Percentiles rank a stretch among this genome's conserved stretches.
Conservation (phyloP, 2,329 filamentous ascomycete species). For the Monosporascus cannonballus region DNA sequence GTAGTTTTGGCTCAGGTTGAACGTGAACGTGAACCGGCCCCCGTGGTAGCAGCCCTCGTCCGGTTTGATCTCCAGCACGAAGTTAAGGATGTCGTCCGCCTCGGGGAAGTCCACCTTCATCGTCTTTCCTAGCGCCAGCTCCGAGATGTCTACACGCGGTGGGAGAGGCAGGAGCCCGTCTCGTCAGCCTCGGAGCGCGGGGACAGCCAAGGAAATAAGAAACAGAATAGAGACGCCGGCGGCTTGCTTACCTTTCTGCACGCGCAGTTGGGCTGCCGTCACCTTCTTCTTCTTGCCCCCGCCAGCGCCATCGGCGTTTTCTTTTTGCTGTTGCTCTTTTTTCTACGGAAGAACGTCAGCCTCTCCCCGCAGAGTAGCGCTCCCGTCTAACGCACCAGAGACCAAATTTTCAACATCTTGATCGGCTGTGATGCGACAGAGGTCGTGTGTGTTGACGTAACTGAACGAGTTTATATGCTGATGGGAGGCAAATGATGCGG, state of each 20-base stretch:
- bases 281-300: conserved; percentile 97
- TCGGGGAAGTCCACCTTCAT: conserved; percentile 80
- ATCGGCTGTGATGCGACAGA: conserved; percentile 9
- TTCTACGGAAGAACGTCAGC: conserved; percentile 52
- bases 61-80: conserved; percentile 73
- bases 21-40: conserved; percentile 82
- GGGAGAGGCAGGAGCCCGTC: neutral
- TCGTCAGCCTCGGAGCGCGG: neutral
- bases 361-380: neutral
- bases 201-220: neutral
- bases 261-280: conserved; percentile 87
- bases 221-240: neutral
- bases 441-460: neutral
- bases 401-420: conserved; percentile 99
- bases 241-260: conserved; percentile 74
- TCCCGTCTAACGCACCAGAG: conserved; percentile 62
- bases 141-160: conserved; percentile 60
- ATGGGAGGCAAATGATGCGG: neutral
- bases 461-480: neutral
- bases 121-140: conserved; percentile 70
- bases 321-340: conserved; percentile 94
- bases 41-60: conserved; percentile 86
- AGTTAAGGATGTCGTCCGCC: conserved; percentile 81
- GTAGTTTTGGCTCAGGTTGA: conserved; percentile 90
- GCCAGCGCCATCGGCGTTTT: conserved; percentile 67